Conservation (phyloP, 2,329 filamentous ascomycete species). For the Westerdykella ornata region DNA sequence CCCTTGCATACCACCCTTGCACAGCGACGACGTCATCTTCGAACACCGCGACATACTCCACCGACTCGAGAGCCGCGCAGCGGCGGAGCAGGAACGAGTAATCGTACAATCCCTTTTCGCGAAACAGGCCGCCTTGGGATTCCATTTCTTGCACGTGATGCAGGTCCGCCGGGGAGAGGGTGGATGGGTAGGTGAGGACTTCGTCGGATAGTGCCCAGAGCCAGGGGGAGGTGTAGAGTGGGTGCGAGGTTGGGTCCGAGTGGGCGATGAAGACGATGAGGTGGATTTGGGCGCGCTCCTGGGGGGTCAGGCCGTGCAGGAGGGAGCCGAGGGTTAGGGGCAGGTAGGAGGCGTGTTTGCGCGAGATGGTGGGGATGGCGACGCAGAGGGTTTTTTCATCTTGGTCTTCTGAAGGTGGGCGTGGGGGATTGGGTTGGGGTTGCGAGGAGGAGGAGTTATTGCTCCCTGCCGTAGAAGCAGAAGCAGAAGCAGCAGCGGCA, state of each 20-base stretch:
- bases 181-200: conserved; percentile 38
- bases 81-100: conserved; percentile 40
- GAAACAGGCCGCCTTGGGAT: conserved; percentile 21
- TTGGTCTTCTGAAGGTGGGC: conserved; percentile 9
- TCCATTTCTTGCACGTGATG: conserved; percentile 32
- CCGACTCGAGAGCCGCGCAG: conserved; percentile 34
- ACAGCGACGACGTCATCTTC: conserved; percentile 45
- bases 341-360: conserved; percentile 39
- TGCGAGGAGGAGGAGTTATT: too few relatives aligned
- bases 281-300: conserved; percentile 39
- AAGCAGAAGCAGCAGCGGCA: too few relatives aligned
- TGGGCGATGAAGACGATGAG: conserved; percentile 43
- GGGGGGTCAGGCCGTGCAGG: conserved; percentile 38
- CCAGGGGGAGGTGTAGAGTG: conserved; percentile 40
- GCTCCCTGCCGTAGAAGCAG: too few relatives aligned
- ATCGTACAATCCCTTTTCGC: conserved; percentile 42
- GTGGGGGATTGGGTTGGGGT: too few relatives aligned
- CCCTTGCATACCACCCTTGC: conserved; percentile 44
- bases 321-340: conserved; percentile 40
- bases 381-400: conserved; percentile 36
- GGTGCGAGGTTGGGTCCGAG: conserved; percentile 37
- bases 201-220: conserved; percentile 36
- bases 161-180: conserved; percentile 17
- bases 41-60: conserved; percentile 39
- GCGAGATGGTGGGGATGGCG: conserved; percentile 40